Base-by-base conservation (phyloP, 352 stramenopile species). In the Globisporangium megalacanthum region DNA sequence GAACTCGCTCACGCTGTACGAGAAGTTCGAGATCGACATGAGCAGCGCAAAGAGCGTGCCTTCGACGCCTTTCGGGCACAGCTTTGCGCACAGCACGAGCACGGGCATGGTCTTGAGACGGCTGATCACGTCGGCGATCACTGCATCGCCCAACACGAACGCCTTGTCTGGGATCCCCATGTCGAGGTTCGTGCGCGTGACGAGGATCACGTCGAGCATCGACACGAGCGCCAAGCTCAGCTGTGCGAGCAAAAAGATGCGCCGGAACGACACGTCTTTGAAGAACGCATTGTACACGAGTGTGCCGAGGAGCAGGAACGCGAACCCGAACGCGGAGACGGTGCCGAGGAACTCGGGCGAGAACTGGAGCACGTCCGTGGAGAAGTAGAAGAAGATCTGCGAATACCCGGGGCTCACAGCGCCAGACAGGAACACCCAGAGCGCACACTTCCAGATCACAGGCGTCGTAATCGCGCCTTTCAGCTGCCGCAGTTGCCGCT, bases 11-110 rank as follows among this genome's bases (percentile, higher is more conserved):
- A 98, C 69, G 37, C 92, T 95, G 45, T 78, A 89, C 25, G 91
- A 96, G 52, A 96, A 94, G 76, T 99, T 98, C 61, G 95, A 98
- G 58, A 98, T 97, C 0, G 86, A 97, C 96, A 99, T 99, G 50
- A 99, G 75, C 44, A 97, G 79, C 6, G 95, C 96, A 79, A 99
- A 99, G 10, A 99, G 71, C 11, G 97, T 97, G 36, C 95, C 95
- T 67, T 99, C 96, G 22, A 98, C 84, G 42, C 96, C 96, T 49
- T 88, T 89, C 9, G 96, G 96, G 58, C 96, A 99, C 22, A 99
- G 66, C 54, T 92, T 92, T 10, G 94, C 92, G 41, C 94, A 96
- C 9, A 99, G 75, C 19, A 98, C 93, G 42, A 99, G 78, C 42
- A 96, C 96, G 4, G 96, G 96, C 70, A 99, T 94, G 6, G 81